These are phyloP conservation scores for Diddensiella santjacobensis DNA, from an alignment of 805 yeast species.

Conservation along the genomic window DNA sequence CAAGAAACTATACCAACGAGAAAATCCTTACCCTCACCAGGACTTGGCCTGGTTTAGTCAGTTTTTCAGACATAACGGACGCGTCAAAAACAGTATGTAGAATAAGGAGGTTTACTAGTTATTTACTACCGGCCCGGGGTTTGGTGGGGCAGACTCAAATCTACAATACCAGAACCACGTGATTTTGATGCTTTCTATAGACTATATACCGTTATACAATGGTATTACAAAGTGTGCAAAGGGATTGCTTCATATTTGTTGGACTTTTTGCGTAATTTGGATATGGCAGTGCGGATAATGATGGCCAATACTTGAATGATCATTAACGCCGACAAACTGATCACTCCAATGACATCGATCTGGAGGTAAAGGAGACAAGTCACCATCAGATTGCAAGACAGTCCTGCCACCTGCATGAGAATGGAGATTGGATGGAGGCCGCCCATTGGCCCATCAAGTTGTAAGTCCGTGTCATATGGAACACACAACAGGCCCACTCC, in stretches of 20 bases:
- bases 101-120: too few relatives aligned
- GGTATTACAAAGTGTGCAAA: conserved; percentile 3
- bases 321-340: conserved; percentile 8
- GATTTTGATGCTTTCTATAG: too few relatives aligned
- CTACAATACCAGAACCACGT: too few relatives aligned
- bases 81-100: too few relatives aligned
- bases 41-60: conserved; percentile 17
- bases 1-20: too few relatives aligned
- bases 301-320: conserved; percentile 1
- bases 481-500: conserved; percentile 8
- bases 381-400: conserved; percentile 15
- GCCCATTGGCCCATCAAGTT: conserved; percentile 14
- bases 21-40: conserved; percentile 11
- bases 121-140: too few relatives aligned
- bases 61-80: conserved; percentile 12
- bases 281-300: not conserved
- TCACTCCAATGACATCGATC: conserved; percentile 22
- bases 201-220: too few relatives aligned
- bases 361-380: conserved; percentile 17
- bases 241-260: conserved; percentile 15
- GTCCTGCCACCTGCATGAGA: conserved; percentile 24
- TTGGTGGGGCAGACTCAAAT: too few relatives aligned
- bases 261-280: not conserved
- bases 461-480: conserved; percentile 9
- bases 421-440: conserved; percentile 22